Percentiles rank a stretch among this genome's conserved stretches.
Conservation (phyloP, 1,284 basidiomycete species). For the Taiwanofungus camphoratus region DNA sequence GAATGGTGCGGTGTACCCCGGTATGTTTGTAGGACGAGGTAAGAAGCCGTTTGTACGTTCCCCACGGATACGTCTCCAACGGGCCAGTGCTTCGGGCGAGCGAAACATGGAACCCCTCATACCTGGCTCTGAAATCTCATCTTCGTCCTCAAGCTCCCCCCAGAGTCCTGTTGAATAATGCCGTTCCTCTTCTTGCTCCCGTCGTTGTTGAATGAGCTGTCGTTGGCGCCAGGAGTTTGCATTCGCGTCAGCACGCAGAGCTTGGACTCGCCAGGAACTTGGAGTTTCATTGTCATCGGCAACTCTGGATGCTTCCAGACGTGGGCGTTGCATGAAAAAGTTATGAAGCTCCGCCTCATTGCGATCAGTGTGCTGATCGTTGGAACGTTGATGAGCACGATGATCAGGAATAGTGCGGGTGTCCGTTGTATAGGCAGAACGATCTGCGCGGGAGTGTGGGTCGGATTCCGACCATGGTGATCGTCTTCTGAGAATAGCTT, state of each 20-base stretch:
- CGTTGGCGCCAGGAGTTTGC: conserved; percentile 16
- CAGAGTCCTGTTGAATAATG: conserved; percentile 2
- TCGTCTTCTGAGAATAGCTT: too few relatives aligned
- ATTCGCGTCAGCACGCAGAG: conserved; percentile 19
- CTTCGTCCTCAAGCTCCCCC: conserved; percentile 7
- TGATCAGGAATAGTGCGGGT: too few relatives aligned
- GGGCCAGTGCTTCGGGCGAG: not conserved
- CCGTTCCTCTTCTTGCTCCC: conserved; percentile 7
- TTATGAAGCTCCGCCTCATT: not conserved
- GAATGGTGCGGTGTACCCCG: not conserved
- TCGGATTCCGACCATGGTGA: too few relatives aligned
- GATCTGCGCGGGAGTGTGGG: too few relatives aligned
- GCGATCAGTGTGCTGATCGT: too few relatives aligned
- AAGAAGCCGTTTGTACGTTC: not conserved
- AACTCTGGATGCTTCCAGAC: not conserved
- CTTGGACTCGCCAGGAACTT: not conserved
- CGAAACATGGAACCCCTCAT: not conserved
- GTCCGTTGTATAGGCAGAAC: too few relatives aligned
- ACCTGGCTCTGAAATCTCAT: not conserved
- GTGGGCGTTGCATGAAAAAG: not conserved
- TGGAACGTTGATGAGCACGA: too few relatives aligned
- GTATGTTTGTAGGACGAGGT: not conserved
- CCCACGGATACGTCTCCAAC: not conserved
- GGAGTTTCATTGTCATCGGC: not conserved
- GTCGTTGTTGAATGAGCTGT: conserved; percentile 18